Evolutionary conservation across 805 yeast species (phyloP).

Genomic region (Starmerella kuoi): DNA sequence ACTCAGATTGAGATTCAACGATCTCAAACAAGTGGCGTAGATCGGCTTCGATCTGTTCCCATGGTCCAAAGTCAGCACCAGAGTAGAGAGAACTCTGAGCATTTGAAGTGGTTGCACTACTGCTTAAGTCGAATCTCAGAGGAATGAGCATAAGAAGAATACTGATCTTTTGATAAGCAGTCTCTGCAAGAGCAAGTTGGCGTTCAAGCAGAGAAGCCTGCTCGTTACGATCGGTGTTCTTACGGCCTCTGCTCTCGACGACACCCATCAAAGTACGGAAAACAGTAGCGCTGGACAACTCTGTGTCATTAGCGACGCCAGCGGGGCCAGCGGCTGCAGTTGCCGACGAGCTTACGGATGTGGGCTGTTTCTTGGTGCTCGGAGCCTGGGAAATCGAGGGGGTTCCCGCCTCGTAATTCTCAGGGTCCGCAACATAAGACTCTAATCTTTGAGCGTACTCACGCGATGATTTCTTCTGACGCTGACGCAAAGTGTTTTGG

Average conservation of each 20-base stretch:
- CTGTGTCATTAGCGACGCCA: slow-evolving; percentile 24
- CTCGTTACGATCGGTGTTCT: slow-evolving; percentile 72
- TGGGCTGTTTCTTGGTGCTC: slow-evolving; percentile 27
- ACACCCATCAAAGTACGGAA: slow-evolving; percentile 64
- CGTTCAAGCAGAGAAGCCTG: slow-evolving; percentile 63
- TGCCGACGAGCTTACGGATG: slow-evolving; percentile 28
- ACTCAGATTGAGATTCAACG: slow-evolving; percentile 51
- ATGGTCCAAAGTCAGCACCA: slow-evolving; percentile 27
- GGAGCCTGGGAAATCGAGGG: slow-evolving; percentile 20
- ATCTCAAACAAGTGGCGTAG: slow-evolving; percentile 50
- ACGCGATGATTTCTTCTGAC: slow-evolving; percentile 66
- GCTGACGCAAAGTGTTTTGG: slow-evolving; percentile 75
- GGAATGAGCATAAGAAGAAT: slow-evolving; percentile 75
- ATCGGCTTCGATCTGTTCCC: slow-evolving; percentile 61
- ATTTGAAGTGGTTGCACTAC: slow-evolving; percentile 62
- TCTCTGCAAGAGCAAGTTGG: slow-evolving; percentile 38
- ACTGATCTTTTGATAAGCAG: slow-evolving; percentile 64
- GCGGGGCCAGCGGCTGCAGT: slow-evolving; percentile 20
- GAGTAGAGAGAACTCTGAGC: slow-evolving; percentile 3
- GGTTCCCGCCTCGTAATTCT: slow-evolving; percentile 41
- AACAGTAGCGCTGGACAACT: slow-evolving; percentile 37
- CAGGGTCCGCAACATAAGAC: slow-evolving; percentile 56
- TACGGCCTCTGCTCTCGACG: slow-evolving; percentile 88
- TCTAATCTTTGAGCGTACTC: slow-evolving; percentile 53
- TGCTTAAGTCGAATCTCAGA: slow-evolving; percentile 68